These are phyloP conservation scores for Boletus sp. DNA, from an alignment of 768 basidiomycete species.

Conservation along the genomic window DNA sequence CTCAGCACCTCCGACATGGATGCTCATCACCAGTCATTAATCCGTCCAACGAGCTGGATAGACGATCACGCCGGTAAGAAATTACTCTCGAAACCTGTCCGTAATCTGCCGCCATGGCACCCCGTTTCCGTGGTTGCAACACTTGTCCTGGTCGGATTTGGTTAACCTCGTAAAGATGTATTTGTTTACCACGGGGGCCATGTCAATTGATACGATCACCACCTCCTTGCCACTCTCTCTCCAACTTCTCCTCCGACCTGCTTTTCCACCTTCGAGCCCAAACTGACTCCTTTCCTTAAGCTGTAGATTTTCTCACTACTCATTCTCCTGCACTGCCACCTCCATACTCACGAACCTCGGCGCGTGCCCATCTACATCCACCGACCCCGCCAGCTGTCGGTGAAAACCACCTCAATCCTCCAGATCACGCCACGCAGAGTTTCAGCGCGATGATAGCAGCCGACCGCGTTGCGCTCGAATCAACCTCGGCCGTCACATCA, in stretches of 20 bases:
- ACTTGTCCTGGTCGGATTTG: constrained; percentile 3
- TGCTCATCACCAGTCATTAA: constrained; percentile 16
- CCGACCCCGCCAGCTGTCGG: constrained; percentile 34
- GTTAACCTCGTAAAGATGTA: constrained; percentile 10
- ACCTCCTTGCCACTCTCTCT: constrained; percentile 2
- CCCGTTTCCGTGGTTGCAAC: constrained; percentile 14
- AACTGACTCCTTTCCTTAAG: constrained; percentile 21
- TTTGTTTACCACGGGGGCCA: constrained; percentile 22
- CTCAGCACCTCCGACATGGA: constrained; percentile 29
- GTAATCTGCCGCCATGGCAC: constrained; percentile 7
- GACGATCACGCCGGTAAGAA: constrained; percentile 25
- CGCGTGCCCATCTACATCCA: constrained; percentile 37
- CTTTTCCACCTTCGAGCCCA: constrained; percentile 16
- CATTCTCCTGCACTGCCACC: constrained; percentile 32
- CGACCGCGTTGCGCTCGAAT: constrained; percentile 11
- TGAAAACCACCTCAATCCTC: constrained; percentile 27
- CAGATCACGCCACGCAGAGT: constrained; percentile 14
- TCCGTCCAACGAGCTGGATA: constrained; percentile 27
- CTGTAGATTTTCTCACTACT: constrained; percentile 28
- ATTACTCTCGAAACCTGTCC: constrained; percentile 2
- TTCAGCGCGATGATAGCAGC: constrained; percentile 20
- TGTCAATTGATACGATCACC: constrained; percentile 18
- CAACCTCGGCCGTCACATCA: constrained; percentile 19
- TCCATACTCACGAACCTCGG: constrained; percentile 31
- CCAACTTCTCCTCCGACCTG: constrained; percentile 1